Percentiles rank a stretch among this genome's conserved stretches.
Conservation (phyloP, 2,329 filamentous ascomycete genomes). For the Xylariaceae sp. region DNA sequence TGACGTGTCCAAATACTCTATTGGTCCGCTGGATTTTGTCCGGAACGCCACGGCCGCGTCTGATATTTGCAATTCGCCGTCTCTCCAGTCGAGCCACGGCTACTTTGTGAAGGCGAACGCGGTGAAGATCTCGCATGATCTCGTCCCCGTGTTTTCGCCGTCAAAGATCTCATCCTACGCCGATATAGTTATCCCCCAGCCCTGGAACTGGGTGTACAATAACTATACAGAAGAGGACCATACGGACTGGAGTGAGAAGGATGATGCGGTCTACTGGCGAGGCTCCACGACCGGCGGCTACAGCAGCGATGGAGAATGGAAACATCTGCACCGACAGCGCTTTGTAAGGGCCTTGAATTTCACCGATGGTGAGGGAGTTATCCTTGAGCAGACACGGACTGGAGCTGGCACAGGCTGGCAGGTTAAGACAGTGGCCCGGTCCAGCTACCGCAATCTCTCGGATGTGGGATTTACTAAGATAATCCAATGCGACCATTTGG, state of each 20-base stretch:
- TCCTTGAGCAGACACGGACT: neutral
- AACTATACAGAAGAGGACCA: neutral
- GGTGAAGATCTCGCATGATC: neutral
- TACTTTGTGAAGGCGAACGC: neutral
- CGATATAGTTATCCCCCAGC: neutral
- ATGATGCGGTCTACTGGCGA: neutral
- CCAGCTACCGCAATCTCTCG: neutral
- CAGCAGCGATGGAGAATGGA: neutral
- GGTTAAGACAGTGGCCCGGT: neutral
- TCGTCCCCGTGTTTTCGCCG: neutral
- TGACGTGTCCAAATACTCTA: neutral
- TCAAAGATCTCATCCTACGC: neutral
- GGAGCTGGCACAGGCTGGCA: neutral
- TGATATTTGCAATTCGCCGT: neutral
- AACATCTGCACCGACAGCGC: neutral
- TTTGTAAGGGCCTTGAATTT: neutral
- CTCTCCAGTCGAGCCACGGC: neutral
- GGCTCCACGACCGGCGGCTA: neutral
- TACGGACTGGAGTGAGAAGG: neutral
- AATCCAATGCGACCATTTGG: neutral
- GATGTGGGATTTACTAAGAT: neutral
- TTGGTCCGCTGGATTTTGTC: neutral
- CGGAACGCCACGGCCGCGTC: neutral
- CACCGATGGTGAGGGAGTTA: neutral
- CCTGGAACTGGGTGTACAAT: neutral